Evolutionary conservation across 805 yeast genomes (phyloP), one percentile per base, ranked within the genome.

Genomic region (Starmerella davenportii): DNA sequence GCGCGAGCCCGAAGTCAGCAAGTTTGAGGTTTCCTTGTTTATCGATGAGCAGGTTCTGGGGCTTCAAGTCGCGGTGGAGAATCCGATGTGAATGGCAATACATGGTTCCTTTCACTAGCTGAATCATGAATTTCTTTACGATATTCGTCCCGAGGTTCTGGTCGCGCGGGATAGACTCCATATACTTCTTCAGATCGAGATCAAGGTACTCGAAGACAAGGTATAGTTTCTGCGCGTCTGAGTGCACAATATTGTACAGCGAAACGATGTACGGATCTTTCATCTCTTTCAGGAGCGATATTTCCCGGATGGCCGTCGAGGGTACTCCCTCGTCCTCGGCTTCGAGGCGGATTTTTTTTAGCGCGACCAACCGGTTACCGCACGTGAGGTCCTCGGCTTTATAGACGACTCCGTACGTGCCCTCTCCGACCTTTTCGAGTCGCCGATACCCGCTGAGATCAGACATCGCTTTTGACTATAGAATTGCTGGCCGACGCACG

Each of bases 261-360:
- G 93, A 67, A 19, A 90, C 95, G 38, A 87, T 85, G 59, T 87
- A 84, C 44, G 82, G 93, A 60, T 90, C 94, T 47, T 81, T 72
- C 68, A 90, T 69, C 57, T 90, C 98, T 57, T 90, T 87, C 59
- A 90, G 69, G 34, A 90, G 66, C 1, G 96, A 87, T 50, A 90
- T 90, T 56, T 90, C 98, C 51, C 98, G 69, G 42, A 90, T 90
- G 4, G 98, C 96, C 0, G 98, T 90, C 1, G 95, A 84, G 2
- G 98, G 98, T 18, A 92, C 95, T 16, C 98, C 98, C 58, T 90
- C 98, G 58, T 82, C 93, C 58, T 90, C 98, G 17, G 93, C 81
- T 57, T 90, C 98, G 38, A 90, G 63, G 42, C 96, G 72, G 57
- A 90, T 92, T 61, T 90, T 92, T 59, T 90, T 90, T 50, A 90